Evolutionary conservation across 1,139 yeast genomes (phyloP).

Genomic region (Saccharomyces uvarum): DNA sequence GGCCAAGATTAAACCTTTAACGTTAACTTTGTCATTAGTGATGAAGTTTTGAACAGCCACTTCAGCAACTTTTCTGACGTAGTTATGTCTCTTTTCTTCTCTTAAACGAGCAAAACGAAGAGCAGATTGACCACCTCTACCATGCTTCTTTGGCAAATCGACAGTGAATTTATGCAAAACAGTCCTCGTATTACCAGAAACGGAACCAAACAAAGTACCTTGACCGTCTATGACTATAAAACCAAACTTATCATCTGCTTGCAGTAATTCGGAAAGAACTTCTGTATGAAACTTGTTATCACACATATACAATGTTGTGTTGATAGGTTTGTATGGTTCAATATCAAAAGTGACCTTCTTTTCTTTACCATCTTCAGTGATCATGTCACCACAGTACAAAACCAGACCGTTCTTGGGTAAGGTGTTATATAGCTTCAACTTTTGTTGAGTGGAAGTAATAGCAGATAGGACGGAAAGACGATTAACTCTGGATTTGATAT

Average conservation of each 20-base stretch:
- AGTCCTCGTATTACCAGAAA: conserved; percentile 94
- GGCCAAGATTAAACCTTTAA: conserved; percentile 88
- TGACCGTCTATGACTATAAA: conserved; percentile 99
- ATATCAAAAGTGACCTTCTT: conserved; percentile 90
- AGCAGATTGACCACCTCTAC: conserved; percentile 99
- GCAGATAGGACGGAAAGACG: conserved; percentile 92
- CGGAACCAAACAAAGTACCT: conserved; percentile 93
- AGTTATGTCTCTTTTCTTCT: conserved; percentile 98
- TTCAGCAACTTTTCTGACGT: conserved; percentile 96
- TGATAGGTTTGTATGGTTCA: conserved; percentile 96
- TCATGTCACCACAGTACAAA: conserved; percentile 94
- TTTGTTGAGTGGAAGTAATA: conserved; percentile 95
- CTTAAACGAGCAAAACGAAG: conserved; percentile 96
- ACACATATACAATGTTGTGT: conserved; percentile 89
- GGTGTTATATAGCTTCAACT: conserved; percentile 76
- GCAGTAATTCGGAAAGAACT: conserved; percentile 86
- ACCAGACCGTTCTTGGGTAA: conserved; percentile 94
- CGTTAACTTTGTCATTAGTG: conserved; percentile 85
- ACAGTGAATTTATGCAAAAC: conserved; percentile 93
- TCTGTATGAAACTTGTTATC: conserved; percentile 98
- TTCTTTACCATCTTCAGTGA: conserved; percentile 95
- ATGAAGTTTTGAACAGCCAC: conserved; percentile 95
- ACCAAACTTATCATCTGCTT: conserved; percentile 92
- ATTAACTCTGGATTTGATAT: conserved; percentile 94
- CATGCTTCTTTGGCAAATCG: conserved; percentile 97